A percentile compares a stretch with the other conserved stretches of the same genome.
Evolutionary conservation across 1,284 basidiomycete genomes (phyloP).

Genomic region (Malassezia yamatoensis): DNA sequence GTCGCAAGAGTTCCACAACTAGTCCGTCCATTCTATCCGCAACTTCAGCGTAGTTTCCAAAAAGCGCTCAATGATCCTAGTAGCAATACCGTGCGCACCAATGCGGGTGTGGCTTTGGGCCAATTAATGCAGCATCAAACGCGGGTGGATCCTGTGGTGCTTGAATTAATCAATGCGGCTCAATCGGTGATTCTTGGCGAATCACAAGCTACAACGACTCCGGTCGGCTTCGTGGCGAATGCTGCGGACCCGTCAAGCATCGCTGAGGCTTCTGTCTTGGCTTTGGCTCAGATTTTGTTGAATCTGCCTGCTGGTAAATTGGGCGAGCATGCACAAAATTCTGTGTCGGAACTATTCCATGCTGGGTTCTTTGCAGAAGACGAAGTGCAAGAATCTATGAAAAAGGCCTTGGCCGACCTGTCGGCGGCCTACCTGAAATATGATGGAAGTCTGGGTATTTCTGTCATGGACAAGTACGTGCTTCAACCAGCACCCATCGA

Average conservation of each 20-base stretch:
- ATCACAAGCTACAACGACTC: slow-evolving; percentile 2
- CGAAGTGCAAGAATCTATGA: slow-evolving; percentile 18
- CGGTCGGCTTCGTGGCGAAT: slow-evolving; percentile 2
- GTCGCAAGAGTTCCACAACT: slow-evolving; percentile 63
- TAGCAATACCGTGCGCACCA: slow-evolving; percentile 67
- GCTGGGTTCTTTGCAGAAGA: slow-evolving; percentile 59
- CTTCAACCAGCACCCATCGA: slow-evolving; percentile 57
- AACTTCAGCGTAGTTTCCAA: slow-evolving; percentile 79
- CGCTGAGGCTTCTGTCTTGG: slow-evolving; percentile 62
- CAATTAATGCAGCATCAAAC: slow-evolving; percentile 66
- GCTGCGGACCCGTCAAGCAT: slow-evolving; percentile 15
- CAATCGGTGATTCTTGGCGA: slow-evolving; percentile 56
- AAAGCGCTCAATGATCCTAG: slow-evolving; percentile 78
- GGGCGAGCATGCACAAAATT: slow-evolving; percentile 63
- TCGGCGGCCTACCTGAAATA: slow-evolving; percentile 59
- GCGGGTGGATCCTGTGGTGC: slow-evolving; percentile 61
- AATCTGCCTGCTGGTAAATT: slow-evolving; percentile 63
- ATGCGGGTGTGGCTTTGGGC: slow-evolving; percentile 74
- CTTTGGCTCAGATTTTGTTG: slow-evolving; percentile 66
- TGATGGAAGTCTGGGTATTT: slow-evolving; percentile 59
- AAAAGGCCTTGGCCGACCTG: slow-evolving; percentile 60
- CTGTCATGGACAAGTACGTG: slow-evolving; percentile 58
- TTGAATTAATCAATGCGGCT: slow-evolving; percentile 59
- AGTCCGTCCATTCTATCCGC: slow-evolving; percentile 96
- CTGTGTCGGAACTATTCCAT: slow-evolving; percentile 63